These are phyloP conservation scores for Thamnidium elegans DNA, from an alignment of 192 early-diverging fungal species.

Conservation along the genomic window DNA sequence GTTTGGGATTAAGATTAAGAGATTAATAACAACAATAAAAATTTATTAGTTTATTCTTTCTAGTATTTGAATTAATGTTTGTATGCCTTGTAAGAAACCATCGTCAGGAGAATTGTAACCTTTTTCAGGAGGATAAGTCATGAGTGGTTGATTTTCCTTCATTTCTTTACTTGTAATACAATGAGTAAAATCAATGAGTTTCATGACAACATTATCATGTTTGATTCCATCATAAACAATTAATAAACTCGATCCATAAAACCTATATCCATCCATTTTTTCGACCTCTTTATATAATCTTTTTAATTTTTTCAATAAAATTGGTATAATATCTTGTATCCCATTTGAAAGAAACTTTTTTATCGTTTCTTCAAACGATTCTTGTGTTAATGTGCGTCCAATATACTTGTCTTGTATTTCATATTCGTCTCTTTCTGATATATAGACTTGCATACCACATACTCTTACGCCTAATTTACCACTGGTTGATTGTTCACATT, in stretches of 20 bases:
- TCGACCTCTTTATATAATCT: slow-evolving; percentile 69
- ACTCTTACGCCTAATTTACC: slow-evolving; percentile 89
- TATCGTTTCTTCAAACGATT: slow-evolving; percentile 76
- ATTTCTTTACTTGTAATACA: slow-evolving; percentile 59
- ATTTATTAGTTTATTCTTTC: slow-evolving; percentile 30
- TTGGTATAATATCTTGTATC: slow-evolving; percentile 78
- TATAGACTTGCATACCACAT: slow-evolving; percentile 90
- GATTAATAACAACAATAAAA: slow-evolving; percentile 20
- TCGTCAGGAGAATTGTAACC: slow-evolving; percentile 59
- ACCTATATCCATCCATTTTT: slow-evolving; percentile 76
- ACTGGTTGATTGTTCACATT: slow-evolving; percentile 91
- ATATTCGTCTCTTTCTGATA: not conserved
- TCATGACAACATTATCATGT: slow-evolving; percentile 51
- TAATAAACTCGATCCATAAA: slow-evolving; percentile 86
- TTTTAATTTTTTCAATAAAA: slow-evolving; percentile 68
- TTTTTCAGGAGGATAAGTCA: slow-evolving; percentile 43
- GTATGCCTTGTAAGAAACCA: slow-evolving; percentile 76
- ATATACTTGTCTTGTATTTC: slow-evolving; percentile 81
- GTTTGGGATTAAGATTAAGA: slow-evolving; percentile 38
- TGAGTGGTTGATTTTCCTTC: slow-evolving; percentile 11
- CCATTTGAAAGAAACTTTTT: slow-evolving; percentile 88
- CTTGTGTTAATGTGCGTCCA: slow-evolving; percentile 78
- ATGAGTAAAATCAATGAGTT: slow-evolving; percentile 95
- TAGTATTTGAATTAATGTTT: slow-evolving; percentile 67
- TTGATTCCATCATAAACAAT: slow-evolving; percentile 85